Evolutionary conservation across 2,329 filamentous ascomycete genomes (phyloP).

Genomic region (Apiospora rasikravindrae): DNA sequence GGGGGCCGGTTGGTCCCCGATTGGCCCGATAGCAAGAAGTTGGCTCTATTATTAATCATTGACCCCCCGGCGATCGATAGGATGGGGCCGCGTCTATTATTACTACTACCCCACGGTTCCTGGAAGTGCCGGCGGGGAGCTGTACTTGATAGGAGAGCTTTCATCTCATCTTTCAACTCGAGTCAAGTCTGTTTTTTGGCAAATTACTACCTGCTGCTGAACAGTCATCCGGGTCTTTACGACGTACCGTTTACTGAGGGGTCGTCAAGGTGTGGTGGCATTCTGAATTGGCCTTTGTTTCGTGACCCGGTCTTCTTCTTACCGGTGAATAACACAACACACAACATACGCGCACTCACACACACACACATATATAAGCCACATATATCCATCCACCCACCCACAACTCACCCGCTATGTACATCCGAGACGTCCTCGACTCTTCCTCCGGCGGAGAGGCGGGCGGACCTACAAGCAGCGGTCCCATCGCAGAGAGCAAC

Average conservation of each 20-base stretch:
- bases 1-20: neutral
- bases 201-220: too few species aligned
- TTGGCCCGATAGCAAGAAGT: neutral
- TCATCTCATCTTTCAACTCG: neutral
- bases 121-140: neutral
- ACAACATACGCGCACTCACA: neutral
- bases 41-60: neutral
- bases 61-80: neutral
- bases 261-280: neutral
- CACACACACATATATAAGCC: neutral
- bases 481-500: neutral
- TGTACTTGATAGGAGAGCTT: neutral
- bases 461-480: neutral
- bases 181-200: neutral
- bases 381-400: neutral
- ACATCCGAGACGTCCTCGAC: neutral
- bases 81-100: neutral
- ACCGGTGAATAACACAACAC: neutral
- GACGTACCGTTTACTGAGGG: neutral
- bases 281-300: neutral
- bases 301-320: neutral
- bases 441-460: neutral
- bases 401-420: neutral
- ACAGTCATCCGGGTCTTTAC: too few species aligned
- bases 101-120: neutral